Percentiles rank a stretch among this genome's conserved stretches.
These are phyloP conservation scores for Podospora pseudocomata DNA, from an alignment of 495 filamentous ascomycete species.

Conservation along the genomic window DNA sequence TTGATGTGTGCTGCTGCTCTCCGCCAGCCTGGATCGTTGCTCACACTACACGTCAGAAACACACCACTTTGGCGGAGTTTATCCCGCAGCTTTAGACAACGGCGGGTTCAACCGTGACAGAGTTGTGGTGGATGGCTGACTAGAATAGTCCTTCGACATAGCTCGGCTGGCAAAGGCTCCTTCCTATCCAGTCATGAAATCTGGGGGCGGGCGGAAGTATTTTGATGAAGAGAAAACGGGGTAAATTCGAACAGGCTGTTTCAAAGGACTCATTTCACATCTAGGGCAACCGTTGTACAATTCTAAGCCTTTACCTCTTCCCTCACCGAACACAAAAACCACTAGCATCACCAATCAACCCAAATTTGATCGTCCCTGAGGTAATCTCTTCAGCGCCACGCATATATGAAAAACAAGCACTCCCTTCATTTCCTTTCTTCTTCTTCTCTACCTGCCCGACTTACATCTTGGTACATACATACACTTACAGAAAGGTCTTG, in stretches of 20 bases:
- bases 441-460: not conserved
- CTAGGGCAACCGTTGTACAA: not conserved
- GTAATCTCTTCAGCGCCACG: not conserved
- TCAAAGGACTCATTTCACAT: not conserved
- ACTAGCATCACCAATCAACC: not conserved
- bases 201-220: not conserved
- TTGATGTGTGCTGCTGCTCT: not conserved
- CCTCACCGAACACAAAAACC: not conserved
- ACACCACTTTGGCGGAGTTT: not conserved
- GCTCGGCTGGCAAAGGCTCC: not conserved
- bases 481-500: not conserved
- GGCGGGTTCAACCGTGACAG: not conserved
- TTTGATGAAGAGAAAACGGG: not conserved
- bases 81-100: not conserved
- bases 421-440: not conserved
- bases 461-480: not conserved
- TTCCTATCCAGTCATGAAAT: not conserved
- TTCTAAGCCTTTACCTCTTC: not conserved
- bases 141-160: not conserved
- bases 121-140: not conserved
- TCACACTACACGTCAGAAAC: conserved; percentile 12
- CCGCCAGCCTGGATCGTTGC: conserved; percentile 6
- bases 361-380: not conserved
- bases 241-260: not conserved
- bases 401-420: not conserved